These are phyloP conservation scores for Aspergillus sp. DNA, from an alignment of 2,329 filamentous ascomycete genomes.

Conservation along the genomic window DNA sequence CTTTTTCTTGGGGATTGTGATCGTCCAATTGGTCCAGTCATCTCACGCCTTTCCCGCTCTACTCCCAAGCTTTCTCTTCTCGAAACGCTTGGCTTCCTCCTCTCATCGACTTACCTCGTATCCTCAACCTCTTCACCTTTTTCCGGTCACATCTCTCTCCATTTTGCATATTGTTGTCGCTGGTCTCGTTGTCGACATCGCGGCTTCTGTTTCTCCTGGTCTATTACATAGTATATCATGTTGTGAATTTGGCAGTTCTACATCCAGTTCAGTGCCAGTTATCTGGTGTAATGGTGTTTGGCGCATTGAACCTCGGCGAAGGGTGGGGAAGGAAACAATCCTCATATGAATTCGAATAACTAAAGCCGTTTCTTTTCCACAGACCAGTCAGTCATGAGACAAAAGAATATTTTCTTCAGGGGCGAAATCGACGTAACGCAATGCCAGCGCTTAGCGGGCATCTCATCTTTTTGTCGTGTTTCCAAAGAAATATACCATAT, in stretches of 20 bases:
- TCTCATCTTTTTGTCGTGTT: neutral
- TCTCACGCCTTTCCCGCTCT: conserved; percentile 10
- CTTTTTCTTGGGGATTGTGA: conserved; percentile 16
- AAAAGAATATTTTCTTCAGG: neutral
- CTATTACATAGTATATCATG: conserved; percentile 16
- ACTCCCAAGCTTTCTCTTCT: conserved; percentile 10
- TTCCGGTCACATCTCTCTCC: conserved; percentile 8
- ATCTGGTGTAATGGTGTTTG: conserved; percentile 24
- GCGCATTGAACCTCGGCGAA: conserved; percentile 18
- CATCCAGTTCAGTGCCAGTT: conserved; percentile 18
- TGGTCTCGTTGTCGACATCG: conserved; percentile 16
- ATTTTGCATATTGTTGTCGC: conserved; percentile 21
- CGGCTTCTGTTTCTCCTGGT: conserved; percentile 7
- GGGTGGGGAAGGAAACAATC: neutral
- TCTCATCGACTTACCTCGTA: neutral
- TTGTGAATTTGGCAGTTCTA: conserved; percentile 23
- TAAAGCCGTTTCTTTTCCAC: conserved; percentile 10
- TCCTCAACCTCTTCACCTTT: neutral
- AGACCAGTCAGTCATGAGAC: neutral
- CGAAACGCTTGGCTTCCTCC: conserved; percentile 5
- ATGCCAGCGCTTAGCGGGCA: neutral
- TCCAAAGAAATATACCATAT: neutral
- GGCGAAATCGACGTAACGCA: neutral
- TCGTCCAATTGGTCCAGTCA: conserved; percentile 6
- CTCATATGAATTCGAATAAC: conserved; percentile 1